Base-by-base conservation (phyloP, 192 early-diverging fungal genomes). In the Chytriomyces sp. region DNA sequence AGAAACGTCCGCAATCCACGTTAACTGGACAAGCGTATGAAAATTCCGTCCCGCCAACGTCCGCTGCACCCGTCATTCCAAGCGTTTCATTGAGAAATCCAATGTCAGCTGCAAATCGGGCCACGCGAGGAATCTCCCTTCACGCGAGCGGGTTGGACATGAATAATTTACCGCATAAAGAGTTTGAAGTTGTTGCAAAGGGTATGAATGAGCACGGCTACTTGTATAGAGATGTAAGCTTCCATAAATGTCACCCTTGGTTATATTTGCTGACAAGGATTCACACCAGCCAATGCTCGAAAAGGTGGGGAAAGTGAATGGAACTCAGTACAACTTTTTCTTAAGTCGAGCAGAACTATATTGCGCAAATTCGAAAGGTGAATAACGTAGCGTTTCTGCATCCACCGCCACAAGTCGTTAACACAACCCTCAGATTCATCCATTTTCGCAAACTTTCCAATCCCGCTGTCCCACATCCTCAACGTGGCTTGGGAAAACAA, bases 401-500 rank as follows among this genome's bases (percentile, higher is more conserved):
- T 13, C 53, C 5, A 2, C 20, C 53, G 53, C 53, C 16, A 57
- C 35, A 35, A 35, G 35, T 35, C 35, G 35, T 35, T 35, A 57
- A 57, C 53, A 28, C 63, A 64, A 60, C 20, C 11, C 16, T 26
- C 35, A 73, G 71, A 73, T 45, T 18, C 59, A 5, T 28, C 71
- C n/a, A 63, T 73, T n/a, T 44, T 60, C 13, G 7, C 71, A 45
- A 11, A 28, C 9, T 73, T 73, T 26, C 71, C 71, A 8, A 62
- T 73, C 43, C 53, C 59, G 16, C 61, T 73, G 16, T 60, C 60
- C 18, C 26, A 62, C 53, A 73, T 73, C 60, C 71, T 73, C 9
- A 7, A 62, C n/a, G 71, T 73, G 10, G 8, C 60, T 45, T 73
- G 71, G 71, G 71, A 73, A 60, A 70, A 50, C 69, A 73, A 73